Base-by-base conservation (phyloP, 1,284 basidiomycete genomes). In the Schizophyllum amplum region DNA sequence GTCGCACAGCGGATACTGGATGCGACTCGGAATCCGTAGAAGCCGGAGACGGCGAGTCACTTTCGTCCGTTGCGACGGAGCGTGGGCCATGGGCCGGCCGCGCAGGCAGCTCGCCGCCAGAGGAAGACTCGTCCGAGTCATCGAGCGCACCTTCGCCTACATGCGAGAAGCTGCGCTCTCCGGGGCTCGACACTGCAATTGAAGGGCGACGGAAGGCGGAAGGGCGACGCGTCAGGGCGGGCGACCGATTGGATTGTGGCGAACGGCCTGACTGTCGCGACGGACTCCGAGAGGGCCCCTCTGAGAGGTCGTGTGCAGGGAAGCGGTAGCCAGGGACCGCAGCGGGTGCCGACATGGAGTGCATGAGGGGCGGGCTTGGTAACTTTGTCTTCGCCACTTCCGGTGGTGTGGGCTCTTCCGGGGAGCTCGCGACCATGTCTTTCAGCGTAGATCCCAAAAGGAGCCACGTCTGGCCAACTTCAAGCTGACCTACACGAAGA, bases 121-220 rank as follows among this genome's bases (percentile, higher is more conserved):
- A 63, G 13, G 70, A 71, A 0, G 70, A 77, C 1, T 84, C 86
- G 68, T 89, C 87, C 0, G 86, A 89, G 64, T 89, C 86, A 60
- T 86, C 84, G 9, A 91, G 69, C 1, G 85, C 85, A 22, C 89
- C 87, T 64, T 90, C 88, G 11, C 88, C 89, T 1, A 86, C 80
- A 62, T 88, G 80, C 1, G 79, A 72, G 27, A 80, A 68, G 57
- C 75, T 82, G 26, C 68, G n/a, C 58, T 49, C 33, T 61, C 60
- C 9, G 55, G 63, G 56, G 24, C 59, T 54, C 42, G 68, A 66
- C 20, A 67, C 55, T 24, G 68, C 65, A 25, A 66, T 55, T 15
- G 69, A 71, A 4, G 60, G 65, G 27, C 63, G 60, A 4, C 66
- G 68, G 59, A 65, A 66, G 20, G 70, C 57, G 1, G 73, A 73